Conservation (phyloP, 2,329 filamentous ascomycete genomes). For the Cordyceps fumosorosea region DNA sequence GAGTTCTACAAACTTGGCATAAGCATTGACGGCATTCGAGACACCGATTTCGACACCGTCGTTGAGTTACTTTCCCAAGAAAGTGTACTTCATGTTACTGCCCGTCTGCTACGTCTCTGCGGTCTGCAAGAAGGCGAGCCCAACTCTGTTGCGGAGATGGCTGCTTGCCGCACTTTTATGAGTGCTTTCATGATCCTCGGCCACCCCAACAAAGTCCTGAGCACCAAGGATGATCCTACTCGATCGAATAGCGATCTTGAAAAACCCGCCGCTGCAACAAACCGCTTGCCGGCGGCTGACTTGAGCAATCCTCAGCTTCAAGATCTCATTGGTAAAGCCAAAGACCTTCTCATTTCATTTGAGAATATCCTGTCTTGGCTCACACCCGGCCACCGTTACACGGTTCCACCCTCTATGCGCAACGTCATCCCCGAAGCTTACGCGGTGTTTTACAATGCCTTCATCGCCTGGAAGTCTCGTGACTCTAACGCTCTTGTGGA, state of each 20-base stretch:
- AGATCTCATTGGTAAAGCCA: constrained; percentile 70
- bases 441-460: constrained; percentile 68
- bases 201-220: constrained; percentile 71
- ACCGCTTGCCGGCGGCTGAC: constrained; percentile 33
- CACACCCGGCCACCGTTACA: constrained; percentile 59
- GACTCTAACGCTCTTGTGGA: constrained; percentile 73
- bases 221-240: constrained; percentile 44
- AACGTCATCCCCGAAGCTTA: constrained; percentile 63
- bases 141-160: constrained; percentile 60
- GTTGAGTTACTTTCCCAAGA: constrained; percentile 61
- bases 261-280: constrained; percentile 45
- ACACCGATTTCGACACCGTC: constrained; percentile 68
- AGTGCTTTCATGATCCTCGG: constrained; percentile 75
- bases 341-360: constrained; percentile 71
- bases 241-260: constrained; percentile 42
- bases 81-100: constrained; percentile 58
- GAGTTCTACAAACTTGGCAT: constrained; percentile 61
- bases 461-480: constrained; percentile 77
- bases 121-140: constrained; percentile 59
- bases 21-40: constrained; percentile 62
- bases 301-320: constrained; percentile 57
- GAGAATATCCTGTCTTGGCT: constrained; percentile 65
- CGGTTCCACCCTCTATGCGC: constrained; percentile 54
- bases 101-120: constrained; percentile 61
- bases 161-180: constrained; percentile 67